Evolutionary conservation across 176 grass and related monocot genomes (phyloP).

Genomic region (Phyllostachys edulis): DNA sequence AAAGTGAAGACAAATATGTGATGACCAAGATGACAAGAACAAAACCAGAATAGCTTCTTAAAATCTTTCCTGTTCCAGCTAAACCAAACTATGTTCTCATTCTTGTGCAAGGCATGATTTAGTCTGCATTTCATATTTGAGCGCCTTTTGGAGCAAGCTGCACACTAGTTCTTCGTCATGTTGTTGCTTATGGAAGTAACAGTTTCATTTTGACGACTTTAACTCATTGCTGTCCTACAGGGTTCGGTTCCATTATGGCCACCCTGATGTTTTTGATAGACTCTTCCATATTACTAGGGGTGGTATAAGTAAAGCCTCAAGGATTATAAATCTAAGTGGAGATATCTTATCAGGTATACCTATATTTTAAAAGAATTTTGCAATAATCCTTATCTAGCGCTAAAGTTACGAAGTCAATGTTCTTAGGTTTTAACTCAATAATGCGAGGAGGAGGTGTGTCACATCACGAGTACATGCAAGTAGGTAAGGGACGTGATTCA

Average conservation of each 20-base stretch:
- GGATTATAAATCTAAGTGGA: slow-evolving; percentile 84
- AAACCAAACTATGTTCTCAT: too few relatives aligned
- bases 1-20: too few relatives aligned
- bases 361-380: slow-evolving; percentile 1
- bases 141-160: too few relatives aligned
- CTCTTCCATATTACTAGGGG: slow-evolving; percentile 96
- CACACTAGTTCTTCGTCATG: too few relatives aligned
- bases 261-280: slow-evolving; percentile 98
- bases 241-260: slow-evolving; percentile 95
- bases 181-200: too few relatives aligned
- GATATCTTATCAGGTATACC: slow-evolving; percentile 89
- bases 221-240: slow-evolving; percentile 36
- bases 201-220: slow-evolving; percentile 2
- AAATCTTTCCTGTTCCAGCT: too few relatives aligned
- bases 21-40: too few relatives aligned
- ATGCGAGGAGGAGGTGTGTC: slow-evolving; percentile 79
- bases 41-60: too few relatives aligned
- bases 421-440: slow-evolving; percentile 86
- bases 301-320: slow-evolving; percentile 95
- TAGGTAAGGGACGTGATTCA: slow-evolving; percentile 92
- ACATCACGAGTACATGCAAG: slow-evolving; percentile 97
- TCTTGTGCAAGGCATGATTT: too few relatives aligned
- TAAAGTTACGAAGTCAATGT: slow-evolving; percentile 28
- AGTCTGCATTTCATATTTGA: too few relatives aligned
- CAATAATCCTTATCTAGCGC: neutral